A percentile compares a stretch with the other conserved stretches of the same genome.
phyloP scores from a whole-genome alignment of 768 basidiomycete genomes.

The Amylocystis lapponica region DNA sequence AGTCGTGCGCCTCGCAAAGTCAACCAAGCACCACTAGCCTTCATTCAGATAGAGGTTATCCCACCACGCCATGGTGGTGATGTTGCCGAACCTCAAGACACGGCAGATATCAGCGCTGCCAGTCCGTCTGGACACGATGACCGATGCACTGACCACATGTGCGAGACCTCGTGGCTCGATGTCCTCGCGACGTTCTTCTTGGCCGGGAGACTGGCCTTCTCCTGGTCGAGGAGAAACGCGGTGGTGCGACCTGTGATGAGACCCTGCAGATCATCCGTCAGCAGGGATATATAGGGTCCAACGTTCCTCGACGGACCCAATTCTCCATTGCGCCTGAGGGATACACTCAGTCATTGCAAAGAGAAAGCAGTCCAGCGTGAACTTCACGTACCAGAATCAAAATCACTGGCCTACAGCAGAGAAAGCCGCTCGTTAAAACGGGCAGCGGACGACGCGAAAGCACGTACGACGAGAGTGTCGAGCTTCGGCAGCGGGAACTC shows the following conservation, averaged over 20 bases:
- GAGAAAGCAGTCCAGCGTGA: not conserved
- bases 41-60: slow-evolving; percentile 81
- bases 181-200: slow-evolving; percentile 73
- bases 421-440: too few relatives aligned
- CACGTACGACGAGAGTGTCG: slow-evolving; percentile 76
- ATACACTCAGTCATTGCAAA: not conserved
- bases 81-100: slow-evolving; percentile 73
- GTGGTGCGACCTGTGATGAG: slow-evolving; percentile 62
- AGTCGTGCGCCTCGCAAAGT: not conserved
- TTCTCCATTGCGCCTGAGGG: slow-evolving; percentile 83
- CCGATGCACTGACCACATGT: slow-evolving; percentile 58
- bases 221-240: slow-evolving; percentile 74
- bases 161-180: slow-evolving; percentile 84
- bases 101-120: not conserved
- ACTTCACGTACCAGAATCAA: slow-evolving; percentile 60
- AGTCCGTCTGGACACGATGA: not conserved
- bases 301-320: slow-evolving; percentile 53
- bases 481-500: slow-evolving; percentile 92
- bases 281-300: too few relatives aligned
- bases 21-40: slow-evolving; percentile 33
- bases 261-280: slow-evolving; percentile 7
- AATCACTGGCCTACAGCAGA: slow-evolving; percentile 61
- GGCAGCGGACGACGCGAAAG: too few relatives aligned
- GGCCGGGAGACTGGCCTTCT: slow-evolving; percentile 64
- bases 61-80: slow-evolving; percentile 95